phyloP scores from a whole-genome alignment of 2,329 filamentous ascomycete species.

The Nakataea oryzae region DNA sequence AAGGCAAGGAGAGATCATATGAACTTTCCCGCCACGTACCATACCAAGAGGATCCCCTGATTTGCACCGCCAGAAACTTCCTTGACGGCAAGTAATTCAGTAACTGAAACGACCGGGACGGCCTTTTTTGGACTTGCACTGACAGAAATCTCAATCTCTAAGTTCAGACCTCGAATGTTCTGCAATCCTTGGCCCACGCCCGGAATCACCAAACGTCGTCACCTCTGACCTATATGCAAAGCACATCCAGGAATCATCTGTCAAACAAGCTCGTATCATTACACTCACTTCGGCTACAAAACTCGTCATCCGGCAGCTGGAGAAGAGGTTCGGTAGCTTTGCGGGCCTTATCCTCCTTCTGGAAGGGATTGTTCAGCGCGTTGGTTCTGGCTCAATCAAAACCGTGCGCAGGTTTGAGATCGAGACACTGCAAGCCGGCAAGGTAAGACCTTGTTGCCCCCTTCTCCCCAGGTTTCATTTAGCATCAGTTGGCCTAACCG shows the following conservation, averaged over 20 bases:
- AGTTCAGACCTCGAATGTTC: conserved; percentile 36
- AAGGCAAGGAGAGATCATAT: conserved; percentile 28
- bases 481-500: too few species aligned
- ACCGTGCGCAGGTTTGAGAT: conserved; percentile 38
- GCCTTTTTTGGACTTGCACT: too few species aligned
- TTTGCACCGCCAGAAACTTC: conserved; percentile 32
- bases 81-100: conserved; percentile 33
- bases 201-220: conserved; percentile 21
- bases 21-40: background rate
- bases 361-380: conserved; percentile 21
- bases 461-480: background rate
- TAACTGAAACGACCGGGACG: too few species aligned
- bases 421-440: conserved; percentile 38
- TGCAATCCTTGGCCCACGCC: conserved; percentile 20
- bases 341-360: conserved; percentile 15
- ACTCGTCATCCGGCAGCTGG: background rate
- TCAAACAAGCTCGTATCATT: background rate
- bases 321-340: background rate
- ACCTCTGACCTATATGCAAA: conserved; percentile 30
- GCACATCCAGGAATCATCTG: conserved; percentile 22
- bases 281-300: background rate
- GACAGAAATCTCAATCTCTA: background rate
- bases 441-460: conserved; percentile 24
- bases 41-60: conserved; percentile 24
- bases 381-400: conserved; percentile 23